These are phyloP conservation scores for Ogataea ramenticola DNA, from an alignment of 805 yeast species.

Conservation along the genomic window DNA sequence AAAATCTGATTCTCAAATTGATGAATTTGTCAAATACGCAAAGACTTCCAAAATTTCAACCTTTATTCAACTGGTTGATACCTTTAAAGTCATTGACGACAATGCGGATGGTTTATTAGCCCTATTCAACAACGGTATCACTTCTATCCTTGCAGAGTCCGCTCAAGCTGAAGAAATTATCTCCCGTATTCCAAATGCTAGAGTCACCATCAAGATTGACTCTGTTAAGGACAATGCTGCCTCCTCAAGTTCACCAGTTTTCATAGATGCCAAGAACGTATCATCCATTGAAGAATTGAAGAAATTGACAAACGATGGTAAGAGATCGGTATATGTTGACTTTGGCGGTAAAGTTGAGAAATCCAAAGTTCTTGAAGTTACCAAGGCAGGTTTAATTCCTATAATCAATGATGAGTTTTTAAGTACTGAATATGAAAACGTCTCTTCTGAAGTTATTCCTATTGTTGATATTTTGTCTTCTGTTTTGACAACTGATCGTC, in stretches of 20 bases:
- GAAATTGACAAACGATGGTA: constrained; percentile 8
- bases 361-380: constrained; percentile 10
- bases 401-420: constrained; percentile 23
- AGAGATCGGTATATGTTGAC: constrained; percentile 4
- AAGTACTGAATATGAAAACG: constrained; percentile 25
- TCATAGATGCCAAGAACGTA: neutral
- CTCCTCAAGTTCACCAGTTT: too few relatives aligned
- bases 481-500: constrained; percentile 68
- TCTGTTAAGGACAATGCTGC: constrained; percentile 1
- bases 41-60: constrained; percentile 8
- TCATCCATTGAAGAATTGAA: constrained; percentile 9
- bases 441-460: constrained; percentile 24
- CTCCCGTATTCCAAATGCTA: constrained; percentile 26
- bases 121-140: constrained; percentile 25
- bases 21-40: constrained; percentile 8
- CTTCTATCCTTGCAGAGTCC: constrained; percentile 16
- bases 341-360: constrained; percentile 7
- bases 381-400: constrained; percentile 30
- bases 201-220: constrained; percentile 20
- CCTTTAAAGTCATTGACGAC: constrained; percentile 10
- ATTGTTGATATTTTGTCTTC: constrained; percentile 35
- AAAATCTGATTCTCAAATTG: constrained; percentile 7
- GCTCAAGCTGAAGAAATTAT: constrained; percentile 13
- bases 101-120: constrained; percentile 13
- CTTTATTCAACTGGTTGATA: constrained; percentile 14